These are phyloP conservation scores for Diatrype stigma DNA, from an alignment of 2,329 filamentous ascomycete genomes.

Conservation along the genomic window DNA sequence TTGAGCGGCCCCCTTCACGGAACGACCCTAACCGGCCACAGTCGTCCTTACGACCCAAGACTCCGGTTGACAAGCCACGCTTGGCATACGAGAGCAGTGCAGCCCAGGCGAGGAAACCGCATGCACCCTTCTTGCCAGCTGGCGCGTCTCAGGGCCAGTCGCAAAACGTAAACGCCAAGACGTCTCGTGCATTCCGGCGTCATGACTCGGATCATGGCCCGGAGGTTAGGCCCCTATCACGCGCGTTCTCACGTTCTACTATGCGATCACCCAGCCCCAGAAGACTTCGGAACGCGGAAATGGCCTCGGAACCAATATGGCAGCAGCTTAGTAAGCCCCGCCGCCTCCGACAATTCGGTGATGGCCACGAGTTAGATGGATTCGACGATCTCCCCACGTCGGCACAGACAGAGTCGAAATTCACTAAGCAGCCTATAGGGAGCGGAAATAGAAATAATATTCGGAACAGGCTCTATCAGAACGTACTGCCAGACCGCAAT, in stretches of 20 bases:
- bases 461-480: constrained; percentile 54
- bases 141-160: constrained; percentile 70
- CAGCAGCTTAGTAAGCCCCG: constrained; percentile 71
- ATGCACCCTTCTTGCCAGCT: constrained; percentile 74
- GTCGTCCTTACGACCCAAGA: constrained; percentile 60
- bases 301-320: constrained; percentile 45
- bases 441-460: constrained; percentile 62
- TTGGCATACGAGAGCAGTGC: constrained; percentile 47
- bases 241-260: constrained; percentile 53
- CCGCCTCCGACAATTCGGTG: constrained; percentile 72
- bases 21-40: constrained; percentile 48
- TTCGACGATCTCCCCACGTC: constrained; percentile 96
- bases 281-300: constrained; percentile 39
- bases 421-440: constrained; percentile 71
- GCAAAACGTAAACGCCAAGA: constrained; percentile 72
- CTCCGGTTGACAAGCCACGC: constrained; percentile 61
- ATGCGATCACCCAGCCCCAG: constrained; percentile 59
- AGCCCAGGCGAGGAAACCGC: constrained; percentile 53
- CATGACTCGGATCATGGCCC: constrained; percentile 73
- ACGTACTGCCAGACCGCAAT: constrained; percentile 48
- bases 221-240: constrained; percentile 54
- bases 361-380: constrained; percentile 84
- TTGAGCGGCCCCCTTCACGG: constrained; percentile 58
- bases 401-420: constrained; percentile 73
- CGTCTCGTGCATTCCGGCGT: constrained; percentile 67